Evolutionary conservation across 1,139 yeast genomes (phyloP), one percentile per base, ranked within the genome.

Genomic region (Geotrichum phurueaensis): DNA sequence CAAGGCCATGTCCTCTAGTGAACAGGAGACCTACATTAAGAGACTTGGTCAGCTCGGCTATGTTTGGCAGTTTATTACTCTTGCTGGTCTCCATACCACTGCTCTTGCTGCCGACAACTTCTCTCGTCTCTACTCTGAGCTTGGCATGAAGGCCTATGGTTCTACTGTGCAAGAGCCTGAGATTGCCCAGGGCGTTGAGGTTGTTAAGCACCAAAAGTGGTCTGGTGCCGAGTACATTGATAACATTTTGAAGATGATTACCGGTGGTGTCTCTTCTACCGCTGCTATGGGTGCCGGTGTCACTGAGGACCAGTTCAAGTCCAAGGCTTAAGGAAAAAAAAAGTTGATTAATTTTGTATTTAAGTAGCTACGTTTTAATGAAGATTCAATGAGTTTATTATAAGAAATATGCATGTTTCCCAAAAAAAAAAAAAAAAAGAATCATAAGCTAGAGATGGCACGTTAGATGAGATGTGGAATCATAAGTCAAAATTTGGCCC

Each of bases 251-350:
- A 90, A 86, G 76, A 81, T 91, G 79, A 95, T 91, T 55, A 86
- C 95, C 63, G 98, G 98, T 71, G 99, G 99, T 78, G 89, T 92
- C 63, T 81, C 94, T 60, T 87, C 96, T 29, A 94, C 98, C 60
- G 96, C 97, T 67, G 98, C 98, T 62, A 92, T 92, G 98, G 98
- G 98, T 73, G 87, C 87, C 65, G 98, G 98, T 80, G 98, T 92
- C 69, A 92, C 99, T 63, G 99, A 92, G 79, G 96, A 89, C 69
- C 98, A 92, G 78, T 92, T 92, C 81, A 86, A 87, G 76, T 61
- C 72, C 64, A 72, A 70, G 64, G 60, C 58, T 53, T 64, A 63
- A n/a, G n/a, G n/a, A n/a, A n/a, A n/a, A n/a, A 56, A 51, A 13
- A 15, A 47, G 18, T 22, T 33, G 13, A 12, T 33, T 13, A 23